phyloP scores from a whole-genome alignment of 257 asterid genomes.

The Salvia miltiorrhiza region DNA sequence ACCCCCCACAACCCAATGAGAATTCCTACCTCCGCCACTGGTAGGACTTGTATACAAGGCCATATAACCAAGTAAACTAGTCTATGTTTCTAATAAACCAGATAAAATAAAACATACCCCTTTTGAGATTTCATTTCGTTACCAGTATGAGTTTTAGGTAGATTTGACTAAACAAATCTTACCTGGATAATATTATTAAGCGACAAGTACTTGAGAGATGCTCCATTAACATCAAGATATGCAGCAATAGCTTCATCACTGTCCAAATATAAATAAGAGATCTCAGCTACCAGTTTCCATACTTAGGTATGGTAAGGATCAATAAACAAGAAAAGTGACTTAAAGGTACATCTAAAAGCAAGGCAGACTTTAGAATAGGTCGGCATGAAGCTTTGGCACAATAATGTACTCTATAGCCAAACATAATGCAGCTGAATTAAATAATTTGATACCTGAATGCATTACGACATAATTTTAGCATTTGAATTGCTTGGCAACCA shows the following conservation, averaged over 20 bases:
- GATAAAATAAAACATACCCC: too few species aligned
- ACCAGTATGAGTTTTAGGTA: neutral
- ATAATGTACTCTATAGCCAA: slow-evolving; percentile 1
- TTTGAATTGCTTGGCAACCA: slow-evolving; percentile 67
- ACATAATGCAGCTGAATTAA: neutral
- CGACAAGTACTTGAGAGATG: slow-evolving; percentile 54
- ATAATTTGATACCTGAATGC: slow-evolving; percentile 53
- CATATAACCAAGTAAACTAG: neutral
- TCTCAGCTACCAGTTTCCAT: slow-evolving; percentile 3
- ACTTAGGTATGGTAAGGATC: neutral
- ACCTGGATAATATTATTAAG: slow-evolving; percentile 69
- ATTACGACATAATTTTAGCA: slow-evolving; percentile 61
- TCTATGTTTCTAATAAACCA: neutral
- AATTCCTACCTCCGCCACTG: too few species aligned
- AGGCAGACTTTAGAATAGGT: neutral
- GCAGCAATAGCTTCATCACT: slow-evolving; percentile 98
- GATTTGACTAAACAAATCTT: slow-evolving; percentile 6
- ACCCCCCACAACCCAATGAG: too few species aligned
- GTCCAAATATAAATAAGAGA: slow-evolving; percentile 21
- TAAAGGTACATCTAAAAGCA: neutral
- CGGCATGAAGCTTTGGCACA: neutral
- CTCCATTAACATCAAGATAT: slow-evolving; percentile 74
- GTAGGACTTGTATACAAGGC: neutral
- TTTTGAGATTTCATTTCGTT: neutral
- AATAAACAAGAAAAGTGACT: slow-evolving; percentile 2